Percentiles rank a stretch among this genome's conserved stretches.
phyloP scores from a whole-genome alignment of 768 basidiomycete species.

The Rhodosporidiobolus sp. region DNA sequence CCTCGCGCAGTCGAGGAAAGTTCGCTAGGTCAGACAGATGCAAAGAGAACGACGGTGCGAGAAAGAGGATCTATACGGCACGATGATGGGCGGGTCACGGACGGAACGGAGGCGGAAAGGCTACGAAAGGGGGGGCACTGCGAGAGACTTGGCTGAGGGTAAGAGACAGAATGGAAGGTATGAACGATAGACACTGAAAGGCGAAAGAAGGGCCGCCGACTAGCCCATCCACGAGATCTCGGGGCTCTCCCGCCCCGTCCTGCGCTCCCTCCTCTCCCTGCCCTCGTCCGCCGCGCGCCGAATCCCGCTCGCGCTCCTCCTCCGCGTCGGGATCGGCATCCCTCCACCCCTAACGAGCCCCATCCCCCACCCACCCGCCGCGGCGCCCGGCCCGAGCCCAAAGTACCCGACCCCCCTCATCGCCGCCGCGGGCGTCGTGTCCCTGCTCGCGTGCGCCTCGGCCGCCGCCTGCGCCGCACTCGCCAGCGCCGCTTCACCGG shows the following conservation, averaged over 20 bases:
- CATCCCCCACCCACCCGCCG: neutral
- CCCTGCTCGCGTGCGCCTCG: constrained; percentile 4
- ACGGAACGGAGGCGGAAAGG: too few species aligned
- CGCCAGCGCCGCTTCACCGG: constrained; percentile 6
- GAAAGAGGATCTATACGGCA: too few species aligned
- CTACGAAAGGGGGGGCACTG: too few species aligned
- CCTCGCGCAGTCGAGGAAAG: too few species aligned
- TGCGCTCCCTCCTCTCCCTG: neutral
- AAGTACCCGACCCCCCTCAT: neutral
- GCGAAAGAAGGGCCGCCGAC: too few species aligned
- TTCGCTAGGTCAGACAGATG: too few species aligned
- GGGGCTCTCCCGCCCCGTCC: neutral
- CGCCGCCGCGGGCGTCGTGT: constrained; percentile 21
- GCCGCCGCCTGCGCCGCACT: neutral
- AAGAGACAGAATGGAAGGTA: too few species aligned
- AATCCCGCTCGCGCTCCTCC: neutral
- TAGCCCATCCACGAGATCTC: constrained; percentile 23
- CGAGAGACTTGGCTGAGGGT: too few species aligned
- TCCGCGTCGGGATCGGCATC: neutral
- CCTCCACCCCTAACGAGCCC: neutral
- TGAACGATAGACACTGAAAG: too few species aligned
- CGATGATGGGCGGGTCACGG: too few species aligned
- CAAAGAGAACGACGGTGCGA: too few species aligned
- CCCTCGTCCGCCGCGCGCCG: neutral
- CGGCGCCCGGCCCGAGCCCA: neutral